These are phyloP conservation scores for Dactylis glomerata DNA, from an alignment of 176 grass and related monocot species.

Conservation along the genomic window DNA sequence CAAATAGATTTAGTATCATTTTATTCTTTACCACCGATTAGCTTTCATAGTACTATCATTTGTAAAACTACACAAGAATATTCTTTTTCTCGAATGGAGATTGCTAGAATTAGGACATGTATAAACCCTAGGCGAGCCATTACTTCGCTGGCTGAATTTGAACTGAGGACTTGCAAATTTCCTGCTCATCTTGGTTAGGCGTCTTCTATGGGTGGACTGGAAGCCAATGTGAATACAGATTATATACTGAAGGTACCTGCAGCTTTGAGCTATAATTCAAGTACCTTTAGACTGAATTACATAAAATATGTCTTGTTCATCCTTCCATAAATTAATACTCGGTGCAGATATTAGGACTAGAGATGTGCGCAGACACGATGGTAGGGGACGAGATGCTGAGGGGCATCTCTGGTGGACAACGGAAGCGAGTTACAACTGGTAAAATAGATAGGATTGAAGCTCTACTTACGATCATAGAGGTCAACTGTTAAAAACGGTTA, in stretches of 20 bases:
- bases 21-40: no score
- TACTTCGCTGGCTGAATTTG: neutral
- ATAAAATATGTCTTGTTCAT: neutral
- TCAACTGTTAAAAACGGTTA: neutral
- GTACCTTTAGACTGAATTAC: neutral
- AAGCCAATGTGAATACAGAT: conserved; percentile 68
- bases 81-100: no score
- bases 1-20: no score
- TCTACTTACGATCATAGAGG: neutral
- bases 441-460: neutral
- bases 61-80: no score
- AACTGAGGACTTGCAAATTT: neutral
- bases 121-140: no score
- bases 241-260: conserved; percentile 76
- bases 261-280: neutral
- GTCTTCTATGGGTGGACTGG: conserved; percentile 52
- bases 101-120: no score
- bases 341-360: conserved; percentile 73
- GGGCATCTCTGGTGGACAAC: conserved; percentile 87
- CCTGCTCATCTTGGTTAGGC: conserved; percentile 43
- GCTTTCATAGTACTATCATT: no score
- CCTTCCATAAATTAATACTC: neutral
- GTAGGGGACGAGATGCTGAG: conserved; percentile 84
- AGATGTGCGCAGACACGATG: conserved; percentile 84
- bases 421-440: conserved; percentile 89